Evolutionary conservation across 1,139 yeast species (phyloP).

Genomic region (Diutina scorzettiae): DNA sequence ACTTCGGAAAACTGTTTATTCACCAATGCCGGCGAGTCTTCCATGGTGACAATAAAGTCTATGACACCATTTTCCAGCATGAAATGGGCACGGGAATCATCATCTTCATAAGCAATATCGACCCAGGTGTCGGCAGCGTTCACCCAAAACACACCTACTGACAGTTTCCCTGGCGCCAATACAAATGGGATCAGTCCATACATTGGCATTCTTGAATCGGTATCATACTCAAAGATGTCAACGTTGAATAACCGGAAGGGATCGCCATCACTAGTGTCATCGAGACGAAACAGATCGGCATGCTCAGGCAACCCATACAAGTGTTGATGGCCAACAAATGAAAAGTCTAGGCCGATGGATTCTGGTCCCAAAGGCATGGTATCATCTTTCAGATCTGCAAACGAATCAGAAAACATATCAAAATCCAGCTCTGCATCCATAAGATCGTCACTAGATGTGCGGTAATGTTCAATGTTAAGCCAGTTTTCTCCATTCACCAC

Average conservation of each 20-base stretch:
- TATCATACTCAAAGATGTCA: conserved; percentile 87
- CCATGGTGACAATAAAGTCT: conserved; percentile 64
- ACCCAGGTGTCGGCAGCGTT: conserved; percentile 89
- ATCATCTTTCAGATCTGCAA: conserved; percentile 50
- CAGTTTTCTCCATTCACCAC: conserved; percentile 57
- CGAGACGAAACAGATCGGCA: conserved; percentile 64
- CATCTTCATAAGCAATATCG: conserved; percentile 41
- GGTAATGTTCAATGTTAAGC: conserved; percentile 69
- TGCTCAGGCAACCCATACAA: conserved; percentile 95
- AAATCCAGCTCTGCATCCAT: conserved; percentile 38
- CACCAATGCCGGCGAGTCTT: conserved; percentile 47
- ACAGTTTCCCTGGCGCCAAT: conserved; percentile 43
- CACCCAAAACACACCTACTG: conserved; percentile 77
- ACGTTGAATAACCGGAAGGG: conserved; percentile 88
- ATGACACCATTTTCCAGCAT: conserved; percentile 81
- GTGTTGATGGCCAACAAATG: conserved; percentile 45
- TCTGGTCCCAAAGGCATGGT: conserved; percentile 78
- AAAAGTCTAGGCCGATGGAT: conserved; percentile 68
- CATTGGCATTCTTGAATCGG: conserved; percentile 76
- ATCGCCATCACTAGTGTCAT: conserved; percentile 46
- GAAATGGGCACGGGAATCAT: conserved; percentile 60
- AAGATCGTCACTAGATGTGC: conserved; percentile 30
- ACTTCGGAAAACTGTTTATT: conserved; percentile 51
- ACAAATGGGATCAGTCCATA: conserved; percentile 90
- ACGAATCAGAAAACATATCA: conserved; percentile 48